Base-by-base conservation (phyloP, 78 protist species). In the Isochrysis galbana region DNA sequence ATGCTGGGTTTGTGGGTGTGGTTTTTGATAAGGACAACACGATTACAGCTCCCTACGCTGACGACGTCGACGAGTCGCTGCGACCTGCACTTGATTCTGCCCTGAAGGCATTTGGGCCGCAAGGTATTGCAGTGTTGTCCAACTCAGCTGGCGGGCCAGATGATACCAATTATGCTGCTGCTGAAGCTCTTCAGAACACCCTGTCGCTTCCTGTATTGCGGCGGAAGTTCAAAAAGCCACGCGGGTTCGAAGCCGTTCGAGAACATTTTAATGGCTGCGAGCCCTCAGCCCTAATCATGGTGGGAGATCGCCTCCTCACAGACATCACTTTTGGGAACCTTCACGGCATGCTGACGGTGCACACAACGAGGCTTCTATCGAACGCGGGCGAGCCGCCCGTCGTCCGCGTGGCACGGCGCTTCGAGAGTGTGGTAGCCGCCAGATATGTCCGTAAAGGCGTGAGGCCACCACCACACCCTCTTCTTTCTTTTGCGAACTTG, bases 301-400 rank as follows among this genome's bases (percentile, higher is more conserved):
- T 77, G 19, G 84, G 84, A 41, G 84, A 77, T 46, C 84, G 84
- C 4, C 22, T 22, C 47, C 46, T 77, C 2, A 77, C 84, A 14
- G 84, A 77, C n/a, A 46, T 77, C n/a, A 29, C 22, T 23, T 77
- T 77, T 21, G 84, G 84, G 1, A 77, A 77, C 84, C 1, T 39
- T 41, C 84, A 77, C 84, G 84, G 84, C 25, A 77, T 77, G 84
- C 84, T 77, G 47, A 23, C 36, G 25, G 84, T 77, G 80, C 80
- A 34, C 41, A n/a, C n/a, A n/a, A 70, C 80, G 42, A 19, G 4
- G n/a, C 80, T 36, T 5, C 80, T 70, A 17, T 36, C 80, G n/a
- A 34, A 17, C 29, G 42, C 10, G 3, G 80, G 80, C 80, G 80
- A 70, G 45, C 29, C 29, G 45, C 80, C 39, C n/a, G 41, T 70